Base-by-base conservation (phyloP, 352 stramenopile genomes). In the Plasmopara halstedii region DNA sequence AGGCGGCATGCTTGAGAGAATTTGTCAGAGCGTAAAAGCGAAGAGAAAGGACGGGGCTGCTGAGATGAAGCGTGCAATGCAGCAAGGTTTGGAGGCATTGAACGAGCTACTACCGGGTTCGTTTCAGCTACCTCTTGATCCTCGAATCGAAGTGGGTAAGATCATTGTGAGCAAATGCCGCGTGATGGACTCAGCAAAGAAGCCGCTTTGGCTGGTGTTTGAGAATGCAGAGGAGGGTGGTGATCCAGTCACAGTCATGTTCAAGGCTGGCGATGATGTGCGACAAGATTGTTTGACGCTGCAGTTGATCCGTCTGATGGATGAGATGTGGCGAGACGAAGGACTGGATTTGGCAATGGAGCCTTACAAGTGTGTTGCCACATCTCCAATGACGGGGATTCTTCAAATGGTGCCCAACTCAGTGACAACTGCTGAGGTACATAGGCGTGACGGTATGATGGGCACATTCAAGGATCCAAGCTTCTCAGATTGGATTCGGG, bases 271-370 rank as follows among this genome's bases (percentile, higher is more conserved):
- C 19, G 92, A 98, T 45, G 92, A 98, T 50, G 73, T 98, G 18
- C 85, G 92, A n/a, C 93, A 98, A 58, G 93, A 98, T 64, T 94
- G 95, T 46, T 59, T 98, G 45, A 96, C 88, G 19, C 67, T 97
- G 31, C 85, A 97, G 62, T 42, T 98, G 33, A 85, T 98, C 35
- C 77, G 85, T 42, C 44, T 97, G 19, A 96, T 98, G 88, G 85
- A 97, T 45, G 65, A 85, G 39, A 88, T 98, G 66, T 97, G 89
- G 88, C 82, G 86, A 45, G 79, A 93, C 23, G 82, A 96, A 46
- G 87, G 83, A 8, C 54, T 97, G 18, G 86, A 97, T 55, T 56
- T 97, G 32, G 76, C 85, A 15, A 91, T 97, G 70, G 85, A 89
- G 58, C 76, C 85, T n/a, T 97, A 97, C 59, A 71, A 85, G 27